Evolutionary conservation across 495 filamentous ascomycete genomes (phyloP).

Genomic region (Bombardia bombarda): DNA sequence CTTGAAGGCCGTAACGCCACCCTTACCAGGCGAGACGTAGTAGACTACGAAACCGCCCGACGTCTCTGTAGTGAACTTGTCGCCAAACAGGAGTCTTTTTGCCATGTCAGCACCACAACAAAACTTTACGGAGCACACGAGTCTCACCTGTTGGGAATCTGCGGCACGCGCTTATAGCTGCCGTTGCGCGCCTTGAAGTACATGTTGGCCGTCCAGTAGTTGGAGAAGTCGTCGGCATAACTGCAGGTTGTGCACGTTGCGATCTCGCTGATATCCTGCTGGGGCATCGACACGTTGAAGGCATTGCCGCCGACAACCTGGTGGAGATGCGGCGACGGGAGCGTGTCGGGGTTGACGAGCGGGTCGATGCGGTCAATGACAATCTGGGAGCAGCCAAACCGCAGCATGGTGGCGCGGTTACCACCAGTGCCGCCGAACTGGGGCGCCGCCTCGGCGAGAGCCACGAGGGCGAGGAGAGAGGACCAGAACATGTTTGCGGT

Average conservation of each 20-base stretch:
- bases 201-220: conserved; percentile 39
- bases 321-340: conserved; percentile 30
- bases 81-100: conserved; percentile 27
- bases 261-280: conserved; percentile 18
- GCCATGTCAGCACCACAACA: too few species aligned
- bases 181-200: conserved; percentile 36
- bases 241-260: conserved; percentile 30
- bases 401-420: conserved; percentile 19
- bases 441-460: conserved; percentile 22
- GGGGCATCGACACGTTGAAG: conserved; percentile 26
- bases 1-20: conserved; percentile 39
- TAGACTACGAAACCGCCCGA: conserved; percentile 37
- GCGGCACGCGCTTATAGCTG: conserved; percentile 31
- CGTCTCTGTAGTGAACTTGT: conserved; percentile 32
- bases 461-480: conserved; percentile 18
- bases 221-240: conserved; percentile 30
- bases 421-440: conserved; percentile 22
- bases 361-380: conserved; percentile 31
- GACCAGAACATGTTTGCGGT: conserved; percentile 35
- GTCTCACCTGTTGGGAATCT: conserved; percentile 25
- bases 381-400: conserved; percentile 35
- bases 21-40: conserved; percentile 33
- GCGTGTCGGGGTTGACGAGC: conserved; percentile 26
- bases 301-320: conserved; percentile 32
- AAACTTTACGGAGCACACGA: too few species aligned